Conservation (phyloP, 768 basidiomycete species). For the Grammothele lineata region DNA sequence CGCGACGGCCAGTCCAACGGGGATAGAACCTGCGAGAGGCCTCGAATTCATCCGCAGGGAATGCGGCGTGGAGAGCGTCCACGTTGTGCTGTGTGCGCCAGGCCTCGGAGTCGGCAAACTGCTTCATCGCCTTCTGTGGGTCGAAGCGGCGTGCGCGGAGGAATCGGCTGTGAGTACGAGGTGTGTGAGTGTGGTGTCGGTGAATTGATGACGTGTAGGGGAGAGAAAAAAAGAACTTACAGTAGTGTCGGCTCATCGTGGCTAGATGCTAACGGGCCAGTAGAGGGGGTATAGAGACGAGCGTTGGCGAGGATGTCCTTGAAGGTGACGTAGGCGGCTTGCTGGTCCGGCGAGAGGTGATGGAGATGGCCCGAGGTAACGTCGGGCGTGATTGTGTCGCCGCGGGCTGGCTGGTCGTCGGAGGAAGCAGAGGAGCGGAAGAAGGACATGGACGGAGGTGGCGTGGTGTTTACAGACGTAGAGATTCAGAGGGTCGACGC, state of each 20-base stretch:
- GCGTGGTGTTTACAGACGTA: not conserved
- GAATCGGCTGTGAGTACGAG: conserved; percentile 56
- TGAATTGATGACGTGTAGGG: not conserved
- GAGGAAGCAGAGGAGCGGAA: not conserved
- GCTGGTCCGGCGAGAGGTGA: conserved; percentile 47
- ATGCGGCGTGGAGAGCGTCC: conserved; percentile 55
- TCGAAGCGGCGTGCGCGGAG: conserved; percentile 76
- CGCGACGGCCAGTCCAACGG: conserved; percentile 74
- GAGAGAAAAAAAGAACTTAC: conserved; percentile 21
- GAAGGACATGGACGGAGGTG: conserved; percentile 7
- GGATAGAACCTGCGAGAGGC: conserved; percentile 63
- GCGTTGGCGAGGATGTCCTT: conserved; percentile 45
- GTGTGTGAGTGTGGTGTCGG: not conserved
- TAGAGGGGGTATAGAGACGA: conserved; percentile 45
- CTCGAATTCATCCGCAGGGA: conserved; percentile 58
- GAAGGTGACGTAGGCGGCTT: conserved; percentile 47
- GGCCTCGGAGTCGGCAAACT: conserved; percentile 61
- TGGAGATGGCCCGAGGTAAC: conserved; percentile 48
- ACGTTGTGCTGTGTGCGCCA: conserved; percentile 68
- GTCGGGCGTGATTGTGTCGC: conserved; percentile 16
- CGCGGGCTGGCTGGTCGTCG: conserved; percentile 4
- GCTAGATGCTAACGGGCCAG: conserved; percentile 15
- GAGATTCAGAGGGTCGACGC: too few species aligned
- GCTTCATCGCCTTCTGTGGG: conserved; percentile 55
- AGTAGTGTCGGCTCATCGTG: conserved; percentile 62